These are phyloP conservation scores for Thermothelomyces thermophilus DNA, from an alignment of 2,329 filamentous ascomycete species.

Conservation along the genomic window DNA sequence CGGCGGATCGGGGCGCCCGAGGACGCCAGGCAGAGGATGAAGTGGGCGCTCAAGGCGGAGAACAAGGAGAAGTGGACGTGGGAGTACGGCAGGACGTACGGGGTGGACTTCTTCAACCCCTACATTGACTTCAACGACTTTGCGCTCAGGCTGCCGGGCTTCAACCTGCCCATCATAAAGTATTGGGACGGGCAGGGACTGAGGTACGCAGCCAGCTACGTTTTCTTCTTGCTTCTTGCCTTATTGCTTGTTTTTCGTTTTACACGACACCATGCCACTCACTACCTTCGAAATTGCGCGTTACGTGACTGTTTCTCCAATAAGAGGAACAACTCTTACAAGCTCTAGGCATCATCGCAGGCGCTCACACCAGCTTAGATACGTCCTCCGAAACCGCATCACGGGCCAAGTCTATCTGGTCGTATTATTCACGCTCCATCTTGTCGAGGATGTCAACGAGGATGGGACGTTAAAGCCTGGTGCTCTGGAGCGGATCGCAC, in stretches of 20 bases:
- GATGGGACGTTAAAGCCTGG: conserved; percentile 48
- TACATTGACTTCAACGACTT: conserved; percentile 81
- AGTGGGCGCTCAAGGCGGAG: conserved; percentile 47
- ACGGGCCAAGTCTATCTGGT: conserved; percentile 74
- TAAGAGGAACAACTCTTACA: conserved; percentile 10
- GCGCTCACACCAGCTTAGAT: conserved; percentile 81
- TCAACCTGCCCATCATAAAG: conserved; percentile 64
- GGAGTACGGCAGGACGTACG: conserved; percentile 46
- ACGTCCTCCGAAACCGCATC: conserved; percentile 75
- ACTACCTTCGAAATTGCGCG: too few relatives aligned
- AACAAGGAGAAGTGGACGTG: conserved; percentile 50
- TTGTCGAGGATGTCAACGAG: conserved; percentile 58
- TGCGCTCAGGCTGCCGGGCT: conserved; percentile 63
- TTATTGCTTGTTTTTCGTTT: conserved; percentile 7
- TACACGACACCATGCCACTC: neutral
- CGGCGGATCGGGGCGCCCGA: conserved; percentile 44
- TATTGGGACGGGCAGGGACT: conserved; percentile 76
- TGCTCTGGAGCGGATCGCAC: conserved; percentile 27
- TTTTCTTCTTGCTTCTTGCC: conserved; percentile 29
- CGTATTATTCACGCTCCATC: conserved; percentile 70
- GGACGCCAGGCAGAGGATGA: conserved; percentile 48
- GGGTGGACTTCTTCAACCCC: conserved; percentile 74
- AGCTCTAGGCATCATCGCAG: conserved; percentile 33
- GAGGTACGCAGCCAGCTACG: too few relatives aligned
- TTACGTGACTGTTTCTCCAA: neutral